These are phyloP conservation scores for Saturnispora galanensis DNA, from an alignment of 805 yeast genomes.

Conservation along the genomic window DNA sequence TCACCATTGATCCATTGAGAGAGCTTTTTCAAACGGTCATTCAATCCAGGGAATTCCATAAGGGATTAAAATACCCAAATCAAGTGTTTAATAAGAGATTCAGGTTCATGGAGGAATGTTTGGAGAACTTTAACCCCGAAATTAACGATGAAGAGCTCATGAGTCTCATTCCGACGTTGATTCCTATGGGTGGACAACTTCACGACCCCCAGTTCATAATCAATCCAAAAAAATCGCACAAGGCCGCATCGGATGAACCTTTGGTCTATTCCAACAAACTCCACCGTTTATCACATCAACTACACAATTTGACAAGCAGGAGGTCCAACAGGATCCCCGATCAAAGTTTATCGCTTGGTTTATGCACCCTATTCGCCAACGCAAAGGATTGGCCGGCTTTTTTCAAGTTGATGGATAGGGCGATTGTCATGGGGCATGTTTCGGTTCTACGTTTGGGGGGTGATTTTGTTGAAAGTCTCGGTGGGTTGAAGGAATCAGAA, in stretches of 20 bases:
- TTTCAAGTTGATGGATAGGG: too few relatives aligned
- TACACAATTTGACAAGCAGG: neutral
- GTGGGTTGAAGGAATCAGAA: too few relatives aligned
- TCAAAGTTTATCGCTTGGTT: constrained; percentile 10
- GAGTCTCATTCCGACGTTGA: constrained; percentile 18
- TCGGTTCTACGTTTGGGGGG: too few relatives aligned
- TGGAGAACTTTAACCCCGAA: constrained; percentile 18
- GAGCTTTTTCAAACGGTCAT: constrained; percentile 16
- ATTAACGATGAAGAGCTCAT: constrained; percentile 14
- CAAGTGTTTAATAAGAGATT: constrained; percentile 18
- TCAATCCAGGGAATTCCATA: constrained; percentile 24
- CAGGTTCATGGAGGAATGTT: constrained; percentile 10
- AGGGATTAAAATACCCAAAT: constrained; percentile 1
- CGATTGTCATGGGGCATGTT: too few relatives aligned
- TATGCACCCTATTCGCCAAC: constrained; percentile 14
- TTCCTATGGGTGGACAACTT: too few relatives aligned
- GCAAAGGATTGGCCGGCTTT: constrained; percentile 11
- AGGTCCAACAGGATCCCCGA: constrained; percentile 1
- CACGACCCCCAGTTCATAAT: too few relatives aligned
- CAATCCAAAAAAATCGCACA: too few relatives aligned
- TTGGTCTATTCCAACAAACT: too few relatives aligned
- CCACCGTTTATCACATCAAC: too few relatives aligned
- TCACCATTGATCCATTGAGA: constrained; percentile 17
- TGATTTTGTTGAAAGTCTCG: too few relatives aligned
- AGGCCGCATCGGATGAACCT: too few relatives aligned